These are phyloP conservation scores for Kodamaea leandrae DNA, from an alignment of 805 yeast species.

Conservation along the genomic window DNA sequence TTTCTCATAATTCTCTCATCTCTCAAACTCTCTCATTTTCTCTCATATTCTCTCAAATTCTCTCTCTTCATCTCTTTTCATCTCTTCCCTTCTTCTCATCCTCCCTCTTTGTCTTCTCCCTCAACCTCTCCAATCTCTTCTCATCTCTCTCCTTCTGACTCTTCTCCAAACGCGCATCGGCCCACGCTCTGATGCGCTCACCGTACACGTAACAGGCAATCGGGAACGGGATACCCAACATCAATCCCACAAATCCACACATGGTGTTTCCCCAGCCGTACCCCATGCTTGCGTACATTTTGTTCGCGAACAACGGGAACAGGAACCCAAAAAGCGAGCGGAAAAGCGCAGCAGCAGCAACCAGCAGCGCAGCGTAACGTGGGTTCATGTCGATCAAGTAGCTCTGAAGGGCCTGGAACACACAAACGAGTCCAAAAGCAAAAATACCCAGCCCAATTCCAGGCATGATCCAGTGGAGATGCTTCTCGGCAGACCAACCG, in stretches of 20 bases:
- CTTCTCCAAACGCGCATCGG: slow-evolving; percentile 48
- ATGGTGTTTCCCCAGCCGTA: slow-evolving; percentile 73
- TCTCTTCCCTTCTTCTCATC: background rate
- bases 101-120: slow-evolving; percentile 1
- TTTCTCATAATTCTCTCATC: background rate
- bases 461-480: slow-evolving; percentile 62
- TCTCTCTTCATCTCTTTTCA: background rate
- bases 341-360: slow-evolving; percentile 66
- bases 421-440: slow-evolving; percentile 57
- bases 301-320: slow-evolving; percentile 63
- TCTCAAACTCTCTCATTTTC: background rate
- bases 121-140: slow-evolving; percentile 36
- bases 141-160: slow-evolving; percentile 47
- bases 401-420: slow-evolving; percentile 66
- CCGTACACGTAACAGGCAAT: slow-evolving; percentile 56
- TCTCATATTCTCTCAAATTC: background rate
- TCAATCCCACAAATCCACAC: slow-evolving; percentile 55
- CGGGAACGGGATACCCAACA: slow-evolving; percentile 68
- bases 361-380: slow-evolving; percentile 63
- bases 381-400: slow-evolving; percentile 73
- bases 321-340: slow-evolving; percentile 66
- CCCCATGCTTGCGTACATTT: slow-evolving; percentile 55
- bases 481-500: slow-evolving; percentile 66
- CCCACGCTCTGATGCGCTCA: slow-evolving; percentile 56
- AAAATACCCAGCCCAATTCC: slow-evolving; percentile 58